phyloP scores from a whole-genome alignment of 768 basidiomycete species.

The Lactarius trivialis region DNA sequence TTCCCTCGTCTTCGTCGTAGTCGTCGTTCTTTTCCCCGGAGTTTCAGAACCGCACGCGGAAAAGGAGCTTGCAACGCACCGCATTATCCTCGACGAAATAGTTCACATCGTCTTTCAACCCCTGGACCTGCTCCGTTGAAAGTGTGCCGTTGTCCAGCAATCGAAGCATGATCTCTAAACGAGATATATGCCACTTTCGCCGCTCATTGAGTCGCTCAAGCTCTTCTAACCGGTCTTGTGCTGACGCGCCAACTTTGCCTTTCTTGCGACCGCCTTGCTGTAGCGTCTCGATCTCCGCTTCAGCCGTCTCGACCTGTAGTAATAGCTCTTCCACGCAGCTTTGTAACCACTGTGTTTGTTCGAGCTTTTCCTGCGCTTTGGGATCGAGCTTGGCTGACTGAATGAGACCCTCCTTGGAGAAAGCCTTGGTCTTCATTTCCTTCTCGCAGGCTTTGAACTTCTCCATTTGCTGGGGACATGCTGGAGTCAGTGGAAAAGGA shows the following conservation, averaged over 20 bases:
- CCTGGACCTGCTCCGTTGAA: slow-evolving; percentile 68
- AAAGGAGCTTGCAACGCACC: slow-evolving; percentile 45
- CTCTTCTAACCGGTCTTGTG: slow-evolving; percentile 69
- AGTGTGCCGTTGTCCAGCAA: slow-evolving; percentile 92
- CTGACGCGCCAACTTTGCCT: slow-evolving; percentile 58
- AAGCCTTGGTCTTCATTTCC: slow-evolving; percentile 99
- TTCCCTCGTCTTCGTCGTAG: slow-evolving; percentile 94
- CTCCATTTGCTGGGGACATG: slow-evolving; percentile 90
- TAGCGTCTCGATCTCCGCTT: slow-evolving; percentile 88
- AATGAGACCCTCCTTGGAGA: slow-evolving; percentile 96
- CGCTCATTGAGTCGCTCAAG: slow-evolving; percentile 89
- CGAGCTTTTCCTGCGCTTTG: slow-evolving; percentile 93
- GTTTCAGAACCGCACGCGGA: not conserved
- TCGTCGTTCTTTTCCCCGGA: slow-evolving; percentile 70
- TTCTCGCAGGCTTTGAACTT: slow-evolving; percentile 99
- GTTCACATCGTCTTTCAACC: slow-evolving; percentile 86
- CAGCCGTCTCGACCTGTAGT: slow-evolving; percentile 88
- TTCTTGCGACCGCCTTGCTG: slow-evolving; percentile 78
- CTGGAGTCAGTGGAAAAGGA: slow-evolving; percentile 24
- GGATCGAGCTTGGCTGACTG: slow-evolving; percentile 93
- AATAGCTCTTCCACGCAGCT: slow-evolving; percentile 85
- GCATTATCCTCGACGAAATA: slow-evolving; percentile 96
- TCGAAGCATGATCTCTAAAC: slow-evolving; percentile 89
- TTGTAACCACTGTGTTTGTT: slow-evolving; percentile 82
- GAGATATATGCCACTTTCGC: slow-evolving; percentile 89